Conservation (phyloP, 345 rosid species). For the Populus davidiana region DNA sequence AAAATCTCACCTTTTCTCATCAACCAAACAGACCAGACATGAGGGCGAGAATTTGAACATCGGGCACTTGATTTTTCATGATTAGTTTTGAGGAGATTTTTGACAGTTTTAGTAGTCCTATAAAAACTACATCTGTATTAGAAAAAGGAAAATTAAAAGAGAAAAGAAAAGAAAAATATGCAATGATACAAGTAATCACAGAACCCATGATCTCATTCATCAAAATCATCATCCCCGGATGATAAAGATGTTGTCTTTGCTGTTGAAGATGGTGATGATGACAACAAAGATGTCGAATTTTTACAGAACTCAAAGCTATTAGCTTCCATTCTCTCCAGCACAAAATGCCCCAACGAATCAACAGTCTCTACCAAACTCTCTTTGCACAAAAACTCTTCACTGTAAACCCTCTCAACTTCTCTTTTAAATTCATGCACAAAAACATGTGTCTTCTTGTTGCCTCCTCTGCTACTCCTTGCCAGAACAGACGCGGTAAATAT, state of each 20-base stretch:
- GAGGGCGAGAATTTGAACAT: background rate
- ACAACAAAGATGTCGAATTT: constrained; percentile 23
- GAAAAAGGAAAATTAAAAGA: background rate
- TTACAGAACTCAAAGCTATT: constrained; percentile 46
- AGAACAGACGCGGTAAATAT: constrained; percentile 77
- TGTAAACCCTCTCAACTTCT: constrained; percentile 59
- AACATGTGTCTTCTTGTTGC: constrained; percentile 51
- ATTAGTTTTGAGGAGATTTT: background rate
- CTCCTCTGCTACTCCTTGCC: constrained; percentile 52
- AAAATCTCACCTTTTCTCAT: constrained; percentile 8
- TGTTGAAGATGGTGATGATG: constrained; percentile 21
- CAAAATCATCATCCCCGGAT: constrained; percentile 21
- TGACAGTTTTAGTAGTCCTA: constrained; percentile 8
- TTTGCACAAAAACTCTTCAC: constrained; percentile 69
- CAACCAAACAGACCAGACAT: constrained; percentile 1
- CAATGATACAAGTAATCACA: constrained; percentile 14
- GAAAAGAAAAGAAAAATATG: background rate
- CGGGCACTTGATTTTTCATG: constrained; percentile 2
- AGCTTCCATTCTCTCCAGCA: constrained; percentile 27
- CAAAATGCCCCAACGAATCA: constrained; percentile 58
- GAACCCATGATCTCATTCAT: constrained; percentile 15
- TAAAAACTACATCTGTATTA: constrained; percentile 19
- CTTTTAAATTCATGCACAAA: constrained; percentile 75
- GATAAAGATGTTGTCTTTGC: constrained; percentile 12
- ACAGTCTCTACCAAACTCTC: constrained; percentile 61